phyloP scores from a whole-genome alignment of 2,329 filamentous ascomycete species.

The Plenodomus lindquistii region DNA sequence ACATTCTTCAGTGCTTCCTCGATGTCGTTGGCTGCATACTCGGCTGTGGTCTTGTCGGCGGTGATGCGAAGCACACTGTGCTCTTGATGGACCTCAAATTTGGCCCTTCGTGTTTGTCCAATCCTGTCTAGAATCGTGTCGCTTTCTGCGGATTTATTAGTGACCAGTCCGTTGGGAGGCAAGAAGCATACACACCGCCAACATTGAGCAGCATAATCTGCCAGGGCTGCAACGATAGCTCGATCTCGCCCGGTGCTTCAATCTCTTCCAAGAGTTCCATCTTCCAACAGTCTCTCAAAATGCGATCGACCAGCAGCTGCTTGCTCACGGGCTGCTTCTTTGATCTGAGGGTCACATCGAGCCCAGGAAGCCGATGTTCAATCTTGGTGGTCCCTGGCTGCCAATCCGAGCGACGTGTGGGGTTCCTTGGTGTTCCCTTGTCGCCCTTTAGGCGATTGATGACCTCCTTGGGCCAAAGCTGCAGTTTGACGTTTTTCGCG shows the following conservation, averaged over 20 bases:
- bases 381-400: slow-evolving; percentile 35
- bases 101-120: slow-evolving; percentile 31
- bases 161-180: not conserved
- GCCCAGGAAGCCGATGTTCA: slow-evolving; percentile 26
- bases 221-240: slow-evolving; percentile 40
- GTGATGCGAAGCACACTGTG: slow-evolving; percentile 41
- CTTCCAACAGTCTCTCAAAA: slow-evolving; percentile 40
- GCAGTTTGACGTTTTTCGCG: slow-evolving; percentile 24
- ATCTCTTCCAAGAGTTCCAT: slow-evolving; percentile 41
- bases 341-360: slow-evolving; percentile 12
- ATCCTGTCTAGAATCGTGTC: slow-evolving; percentile 34
- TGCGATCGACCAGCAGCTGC: slow-evolving; percentile 36
- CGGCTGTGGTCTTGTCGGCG: slow-evolving; percentile 41
- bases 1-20: slow-evolving; percentile 26
- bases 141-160: slow-evolving; percentile 17
- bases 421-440: slow-evolving; percentile 16
- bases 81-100: slow-evolving; percentile 29
- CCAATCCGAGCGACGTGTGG: slow-evolving; percentile 35
- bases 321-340: slow-evolving; percentile 27
- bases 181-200: slow-evolving; percentile 20
- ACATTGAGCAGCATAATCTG: slow-evolving; percentile 35
- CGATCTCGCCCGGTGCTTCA: slow-evolving; percentile 40
- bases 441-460: slow-evolving; percentile 17
- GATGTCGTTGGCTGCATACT: slow-evolving; percentile 42
- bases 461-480: slow-evolving; percentile 19